A percentile compares a stretch with the other conserved stretches of the same genome.
These are phyloP conservation scores for Hemisphaericaspora lyxosophila DNA, from an alignment of 1,139 yeast species.

Conservation along the genomic window DNA sequence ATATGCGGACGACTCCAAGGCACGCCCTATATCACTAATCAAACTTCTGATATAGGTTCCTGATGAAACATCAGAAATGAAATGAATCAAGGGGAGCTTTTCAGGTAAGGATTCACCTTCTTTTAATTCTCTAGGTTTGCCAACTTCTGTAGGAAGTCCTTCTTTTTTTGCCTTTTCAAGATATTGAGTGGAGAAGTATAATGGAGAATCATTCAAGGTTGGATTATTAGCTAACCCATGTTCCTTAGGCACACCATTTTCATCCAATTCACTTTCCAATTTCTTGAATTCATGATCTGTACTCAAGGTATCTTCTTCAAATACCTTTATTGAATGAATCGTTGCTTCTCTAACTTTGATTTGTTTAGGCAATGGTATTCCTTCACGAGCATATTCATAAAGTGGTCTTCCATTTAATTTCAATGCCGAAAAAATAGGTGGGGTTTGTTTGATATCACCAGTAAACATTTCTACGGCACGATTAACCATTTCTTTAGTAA, in stretches of 20 bases:
- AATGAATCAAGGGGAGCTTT: slow-evolving; percentile 62
- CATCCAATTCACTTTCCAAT: slow-evolving; percentile 52
- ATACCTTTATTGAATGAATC: slow-evolving; percentile 54
- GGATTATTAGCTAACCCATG: slow-evolving; percentile 52
- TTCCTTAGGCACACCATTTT: slow-evolving; percentile 50
- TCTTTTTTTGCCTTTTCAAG: slow-evolving; percentile 39
- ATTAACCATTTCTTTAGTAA: slow-evolving; percentile 54
- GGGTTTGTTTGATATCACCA: slow-evolving; percentile 84
- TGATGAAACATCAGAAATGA: slow-evolving; percentile 80
- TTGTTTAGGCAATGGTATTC: slow-evolving; percentile 76
- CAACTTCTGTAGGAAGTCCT: slow-evolving; percentile 28
- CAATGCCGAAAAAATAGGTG: slow-evolving; percentile 92
- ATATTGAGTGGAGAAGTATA: slow-evolving; percentile 59
- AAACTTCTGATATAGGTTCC: slow-evolving; percentile 94
- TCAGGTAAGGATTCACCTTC: slow-evolving; percentile 30
- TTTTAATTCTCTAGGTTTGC: slow-evolving; percentile 24
- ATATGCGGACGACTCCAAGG: slow-evolving; percentile 78
- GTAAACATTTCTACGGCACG: slow-evolving; percentile 59
- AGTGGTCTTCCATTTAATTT: slow-evolving; percentile 93
- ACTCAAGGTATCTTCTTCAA: slow-evolving; percentile 51
- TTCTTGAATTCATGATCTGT: slow-evolving; percentile 57
- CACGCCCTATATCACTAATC: slow-evolving; percentile 84
- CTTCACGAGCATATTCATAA: slow-evolving; percentile 91
- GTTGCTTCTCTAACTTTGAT: slow-evolving; percentile 75
- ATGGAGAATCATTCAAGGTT: slow-evolving; percentile 60